Evolutionary conservation across 164 flowering plant species (phyloP).

Genomic region (Euptelea pleiosperma): DNA sequence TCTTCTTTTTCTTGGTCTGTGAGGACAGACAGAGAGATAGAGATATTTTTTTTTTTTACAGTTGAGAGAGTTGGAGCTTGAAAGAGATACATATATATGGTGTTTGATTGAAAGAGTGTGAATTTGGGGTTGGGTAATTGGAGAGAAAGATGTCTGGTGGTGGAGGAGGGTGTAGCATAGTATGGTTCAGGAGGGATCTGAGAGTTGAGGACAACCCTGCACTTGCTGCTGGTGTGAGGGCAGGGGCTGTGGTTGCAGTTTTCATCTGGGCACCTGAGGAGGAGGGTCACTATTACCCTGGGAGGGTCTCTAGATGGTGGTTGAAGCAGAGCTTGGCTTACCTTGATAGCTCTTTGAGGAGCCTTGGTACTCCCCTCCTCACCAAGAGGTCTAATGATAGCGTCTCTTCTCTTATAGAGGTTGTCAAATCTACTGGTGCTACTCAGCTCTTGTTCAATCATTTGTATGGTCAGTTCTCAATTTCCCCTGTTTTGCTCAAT

Average conservation of each 20-base stretch:
- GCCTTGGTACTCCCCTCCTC: slow-evolving; percentile 74
- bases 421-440: slow-evolving; percentile 78
- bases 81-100: too few species aligned
- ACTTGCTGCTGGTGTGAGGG: slow-evolving; percentile 81
- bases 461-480: slow-evolving; percentile 69
- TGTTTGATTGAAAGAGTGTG: too few species aligned
- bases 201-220: slow-evolving; percentile 98
- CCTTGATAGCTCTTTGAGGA: slow-evolving; percentile 76
- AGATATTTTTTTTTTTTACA: too few species aligned
- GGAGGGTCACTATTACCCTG: slow-evolving; percentile 81
- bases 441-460: slow-evolving; percentile 92
- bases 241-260: slow-evolving; percentile 78
- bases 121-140: slow-evolving; percentile 12
- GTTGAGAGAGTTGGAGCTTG: too few species aligned
- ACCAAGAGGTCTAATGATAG: slow-evolving; percentile 89
- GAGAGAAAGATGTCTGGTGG: slow-evolving; percentile 60
- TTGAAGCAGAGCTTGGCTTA: slow-evolving; percentile 82
- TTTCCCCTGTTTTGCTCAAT: not conserved
- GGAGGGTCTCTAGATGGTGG: slow-evolving; percentile 99
- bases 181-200: slow-evolving; percentile 98
- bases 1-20: not conserved
- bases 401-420: slow-evolving; percentile 70
- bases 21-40: slow-evolving; percentile 1
- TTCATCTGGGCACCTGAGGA: slow-evolving; percentile 98
- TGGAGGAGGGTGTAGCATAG: slow-evolving; percentile 87